Conservation (phyloP, 176 grass and related monocot genomes). For the Oryza coarctata region DNA sequence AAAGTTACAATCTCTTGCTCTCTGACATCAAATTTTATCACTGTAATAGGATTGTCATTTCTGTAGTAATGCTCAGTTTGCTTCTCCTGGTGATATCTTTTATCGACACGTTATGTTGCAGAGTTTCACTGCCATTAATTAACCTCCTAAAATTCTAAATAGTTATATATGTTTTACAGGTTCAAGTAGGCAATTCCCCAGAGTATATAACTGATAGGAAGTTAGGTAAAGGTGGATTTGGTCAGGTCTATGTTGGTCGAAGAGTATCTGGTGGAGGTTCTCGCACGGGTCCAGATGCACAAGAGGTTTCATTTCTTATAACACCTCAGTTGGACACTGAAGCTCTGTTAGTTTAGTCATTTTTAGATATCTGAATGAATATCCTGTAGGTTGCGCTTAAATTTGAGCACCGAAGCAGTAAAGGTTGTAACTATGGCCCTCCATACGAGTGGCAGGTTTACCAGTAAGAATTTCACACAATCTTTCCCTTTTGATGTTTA, state of each 20-base stretch:
- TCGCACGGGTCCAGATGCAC: constrained; percentile 74
- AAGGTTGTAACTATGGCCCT: constrained; percentile 77
- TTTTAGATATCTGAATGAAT: constrained; percentile 14
- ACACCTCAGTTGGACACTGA: constrained; percentile 17
- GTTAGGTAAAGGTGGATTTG: constrained; percentile 95
- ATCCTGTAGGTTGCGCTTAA: constrained; percentile 74
- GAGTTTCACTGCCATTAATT: constrained; percentile 1
- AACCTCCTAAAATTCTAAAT: not conserved
- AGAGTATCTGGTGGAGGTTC: constrained; percentile 76
- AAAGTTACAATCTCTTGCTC: not conserved
- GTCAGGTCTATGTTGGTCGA: constrained; percentile 89
- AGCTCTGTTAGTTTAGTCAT: not conserved
- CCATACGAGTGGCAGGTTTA: constrained; percentile 96
- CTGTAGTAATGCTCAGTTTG: not conserved
- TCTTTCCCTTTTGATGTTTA: constrained; percentile 1
- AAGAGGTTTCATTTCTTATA: constrained; percentile 54
- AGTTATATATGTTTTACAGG: constrained; percentile 39
- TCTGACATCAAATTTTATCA: not conserved
- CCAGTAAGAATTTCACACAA: constrained; percentile 43
- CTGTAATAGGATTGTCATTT: not conserved
- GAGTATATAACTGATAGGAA: constrained; percentile 76
- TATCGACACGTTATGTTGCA: not conserved
- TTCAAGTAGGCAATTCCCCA: constrained; percentile 92
- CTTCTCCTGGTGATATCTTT: not conserved
- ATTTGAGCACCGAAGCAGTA: constrained; percentile 85